These are phyloP conservation scores for Falciphora oryzae DNA, from an alignment of 2,329 filamentous ascomycete species.

Conservation along the genomic window DNA sequence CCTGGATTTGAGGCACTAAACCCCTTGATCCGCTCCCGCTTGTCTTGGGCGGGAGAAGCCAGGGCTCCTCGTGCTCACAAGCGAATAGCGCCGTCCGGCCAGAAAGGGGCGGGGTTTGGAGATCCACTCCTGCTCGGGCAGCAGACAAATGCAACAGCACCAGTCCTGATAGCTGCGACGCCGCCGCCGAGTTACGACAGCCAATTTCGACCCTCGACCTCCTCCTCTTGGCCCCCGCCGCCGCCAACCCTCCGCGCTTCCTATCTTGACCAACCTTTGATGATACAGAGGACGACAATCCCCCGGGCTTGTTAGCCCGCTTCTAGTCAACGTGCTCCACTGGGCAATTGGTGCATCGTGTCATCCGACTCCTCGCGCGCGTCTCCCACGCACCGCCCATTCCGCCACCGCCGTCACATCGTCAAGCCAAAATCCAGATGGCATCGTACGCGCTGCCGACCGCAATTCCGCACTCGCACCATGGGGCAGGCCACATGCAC, in stretches of 20 bases:
- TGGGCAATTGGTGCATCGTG: conserved; percentile 1
- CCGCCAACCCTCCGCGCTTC: neutral
- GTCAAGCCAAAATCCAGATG: conserved; percentile 32
- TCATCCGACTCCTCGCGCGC: neutral
- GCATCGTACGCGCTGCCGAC: conserved; percentile 50
- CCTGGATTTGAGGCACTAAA: neutral
- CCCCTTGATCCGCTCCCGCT: neutral
- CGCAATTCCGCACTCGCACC: conserved; percentile 39
- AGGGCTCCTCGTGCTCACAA: neutral
- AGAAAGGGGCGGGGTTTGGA: neutral
- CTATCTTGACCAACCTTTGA: neutral
- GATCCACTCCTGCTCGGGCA: neutral
- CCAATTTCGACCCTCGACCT: neutral
- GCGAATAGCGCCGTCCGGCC: too few relatives aligned
- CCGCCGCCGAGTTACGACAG: neutral
- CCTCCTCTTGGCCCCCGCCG: neutral
- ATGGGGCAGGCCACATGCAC: conserved; percentile 27
- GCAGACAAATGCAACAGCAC: neutral
- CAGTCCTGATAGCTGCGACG: neutral
- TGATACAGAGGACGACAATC: neutral
- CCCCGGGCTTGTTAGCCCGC: neutral
- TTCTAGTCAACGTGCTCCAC: neutral
- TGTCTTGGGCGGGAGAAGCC: neutral
- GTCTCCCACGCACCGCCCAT: neutral
- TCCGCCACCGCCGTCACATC: conserved; percentile 11